Evolutionary conservation across 495 filamentous ascomycete species (phyloP).

Genomic region (Astrothelium macrocarpum): DNA sequence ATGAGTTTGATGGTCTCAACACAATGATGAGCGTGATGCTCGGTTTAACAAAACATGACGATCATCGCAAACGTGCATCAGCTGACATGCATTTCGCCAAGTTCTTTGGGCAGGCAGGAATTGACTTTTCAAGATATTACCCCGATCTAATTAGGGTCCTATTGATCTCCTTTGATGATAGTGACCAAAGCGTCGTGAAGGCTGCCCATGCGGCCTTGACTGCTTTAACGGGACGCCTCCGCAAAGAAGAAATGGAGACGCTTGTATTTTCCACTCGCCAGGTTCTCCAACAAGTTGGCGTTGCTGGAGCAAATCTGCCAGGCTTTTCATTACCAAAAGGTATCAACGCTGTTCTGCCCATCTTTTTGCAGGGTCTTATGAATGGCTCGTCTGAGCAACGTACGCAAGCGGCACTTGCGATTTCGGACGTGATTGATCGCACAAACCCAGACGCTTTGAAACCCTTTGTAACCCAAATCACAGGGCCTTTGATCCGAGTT

Average conservation of each 20-base stretch:
- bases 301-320: slow-evolving; percentile 71
- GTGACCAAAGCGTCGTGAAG: slow-evolving; percentile 77
- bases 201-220: slow-evolving; percentile 83
- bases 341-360: slow-evolving; percentile 91
- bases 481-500: slow-evolving; percentile 91
- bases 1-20: slow-evolving; percentile 92
- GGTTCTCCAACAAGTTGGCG: slow-evolving; percentile 74
- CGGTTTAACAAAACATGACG: slow-evolving; percentile 78
- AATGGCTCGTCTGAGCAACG: slow-evolving; percentile 88
- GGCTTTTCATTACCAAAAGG: slow-evolving; percentile 94
- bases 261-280: slow-evolving; percentile 81
- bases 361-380: slow-evolving; percentile 95
- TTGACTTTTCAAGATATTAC: slow-evolving; percentile 90
- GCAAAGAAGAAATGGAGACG: slow-evolving; percentile 97
- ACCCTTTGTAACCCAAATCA: slow-evolving; percentile 94
- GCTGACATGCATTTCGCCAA: slow-evolving; percentile 75
- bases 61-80: slow-evolving; percentile 68
- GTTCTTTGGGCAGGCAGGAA: slow-evolving; percentile 71
- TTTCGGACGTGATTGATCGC: slow-evolving; percentile 89
- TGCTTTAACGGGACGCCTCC: slow-evolving; percentile 76
- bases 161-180: slow-evolving; percentile 83
- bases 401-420: slow-evolving; percentile 82
- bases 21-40: slow-evolving; percentile 89
- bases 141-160: slow-evolving; percentile 85
- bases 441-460: slow-evolving; percentile 75